Base-by-base conservation (phyloP, 768 basidiomycete species). In the Myochromella boudieri region DNA sequence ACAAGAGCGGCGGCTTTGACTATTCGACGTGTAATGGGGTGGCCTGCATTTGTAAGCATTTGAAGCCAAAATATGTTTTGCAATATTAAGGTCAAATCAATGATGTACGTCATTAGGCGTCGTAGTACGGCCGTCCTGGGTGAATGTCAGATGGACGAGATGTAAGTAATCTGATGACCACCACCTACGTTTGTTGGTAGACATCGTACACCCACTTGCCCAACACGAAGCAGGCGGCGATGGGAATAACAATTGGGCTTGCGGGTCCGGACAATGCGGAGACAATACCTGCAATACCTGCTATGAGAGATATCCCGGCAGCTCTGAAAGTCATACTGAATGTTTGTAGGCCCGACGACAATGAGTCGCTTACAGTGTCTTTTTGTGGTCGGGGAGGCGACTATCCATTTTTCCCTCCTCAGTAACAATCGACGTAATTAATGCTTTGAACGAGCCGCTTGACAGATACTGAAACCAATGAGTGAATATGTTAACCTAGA, bases 101-200 rank as follows among this genome's bases (percentile, higher is more conserved):
- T 42, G 21, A 60, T 55, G 18, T 55, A 58, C 1, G 40, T 47
- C 57, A 60, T 60, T 20, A 58, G 45, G 22, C 46, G 47, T 17
- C 44, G n/a, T n/a, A 59, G 22, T 2, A 48, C 46, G 12, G 29
- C 28, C 3, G 45, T n/a, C 12, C 59, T 6, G 14, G 6, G 14
- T 31, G 8, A 4, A 28, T 5, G 18, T 33, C 6, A 24, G 42
- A 31, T 15, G 15, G 7, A 22, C n/a, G n/a, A n/a, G n/a, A n/a
- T n/a, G n/a, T n/a, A n/a, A n/a, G n/a, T n/a, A 40, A 11, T 14
- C 39, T 29, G 37, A 12, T 37, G 21, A 24, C 11, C 6, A 44
- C n/a, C 6, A 42, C 57, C 42, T 26, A 60, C 61, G 61, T 55
- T 40, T 57, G 32, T 18, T 51, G 28, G 46, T 62, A 60, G 8